These are phyloP conservation scores for Nigrospora oryzae DNA, from an alignment of 2,329 filamentous ascomycete species.

Conservation along the genomic window DNA sequence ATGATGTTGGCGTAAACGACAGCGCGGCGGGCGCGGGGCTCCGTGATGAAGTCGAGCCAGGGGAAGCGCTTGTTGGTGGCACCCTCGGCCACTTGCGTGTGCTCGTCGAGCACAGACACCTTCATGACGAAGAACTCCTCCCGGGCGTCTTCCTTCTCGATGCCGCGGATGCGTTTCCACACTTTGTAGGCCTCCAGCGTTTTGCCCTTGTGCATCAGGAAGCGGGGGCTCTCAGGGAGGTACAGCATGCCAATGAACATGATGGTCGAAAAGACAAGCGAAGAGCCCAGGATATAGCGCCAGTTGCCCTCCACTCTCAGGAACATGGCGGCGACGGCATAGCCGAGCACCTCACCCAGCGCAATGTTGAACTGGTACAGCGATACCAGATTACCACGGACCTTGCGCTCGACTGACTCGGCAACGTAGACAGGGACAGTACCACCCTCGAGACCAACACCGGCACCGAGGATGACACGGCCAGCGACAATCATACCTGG, in stretches of 20 bases:
- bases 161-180: constrained; percentile 65
- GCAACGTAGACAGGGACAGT: constrained; percentile 70
- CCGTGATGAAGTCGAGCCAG: constrained; percentile 68
- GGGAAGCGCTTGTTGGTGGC: constrained; percentile 48
- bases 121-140: constrained; percentile 70
- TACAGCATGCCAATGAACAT: constrained; percentile 59
- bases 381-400: constrained; percentile 65
- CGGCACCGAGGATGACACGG: constrained; percentile 60
- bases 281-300: constrained; percentile 67
- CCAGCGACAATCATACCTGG: constrained; percentile 58
- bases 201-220: constrained; percentile 59
- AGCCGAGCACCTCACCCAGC: constrained; percentile 64
- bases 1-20: constrained; percentile 62
- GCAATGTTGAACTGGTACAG: constrained; percentile 73
- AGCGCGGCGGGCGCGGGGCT: constrained; percentile 56
- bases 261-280: constrained; percentile 59
- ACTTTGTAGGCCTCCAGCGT: constrained; percentile 55
- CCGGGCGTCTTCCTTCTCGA: constrained; percentile 43
- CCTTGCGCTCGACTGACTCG: constrained; percentile 58
- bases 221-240: constrained; percentile 62
- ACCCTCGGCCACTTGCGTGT: constrained; percentile 41
- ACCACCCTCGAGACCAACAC: constrained; percentile 65
- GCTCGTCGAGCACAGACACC: constrained; percentile 47
- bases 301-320: constrained; percentile 61
- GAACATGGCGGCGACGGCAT: constrained; percentile 66